phyloP scores from a whole-genome alignment of 805 yeast genomes.

The Saturnispora zaruensis region DNA sequence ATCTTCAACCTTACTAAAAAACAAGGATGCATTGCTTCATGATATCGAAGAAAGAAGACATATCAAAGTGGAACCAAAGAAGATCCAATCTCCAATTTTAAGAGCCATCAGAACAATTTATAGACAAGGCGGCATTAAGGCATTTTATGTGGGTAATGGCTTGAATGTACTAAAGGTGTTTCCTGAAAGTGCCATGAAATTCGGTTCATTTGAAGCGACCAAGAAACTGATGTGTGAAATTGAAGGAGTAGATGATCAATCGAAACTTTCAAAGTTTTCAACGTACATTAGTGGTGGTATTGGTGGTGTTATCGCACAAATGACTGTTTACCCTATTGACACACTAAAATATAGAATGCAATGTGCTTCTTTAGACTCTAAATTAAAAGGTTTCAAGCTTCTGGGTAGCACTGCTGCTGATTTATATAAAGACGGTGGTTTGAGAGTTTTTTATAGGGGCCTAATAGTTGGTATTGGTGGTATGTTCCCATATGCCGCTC shows the following conservation, averaged over 20 bases:
- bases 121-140: constrained; percentile 77
- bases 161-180: constrained; percentile 87
- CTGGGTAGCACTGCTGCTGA: constrained; percentile 60
- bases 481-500: constrained; percentile 94
- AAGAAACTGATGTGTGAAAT: constrained; percentile 63
- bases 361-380: constrained; percentile 72
- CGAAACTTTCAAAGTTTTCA: constrained; percentile 62
- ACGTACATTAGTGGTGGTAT: constrained; percentile 92
- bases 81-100: constrained; percentile 62
- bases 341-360: constrained; percentile 89
- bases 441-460: constrained; percentile 77
- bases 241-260: constrained; percentile 67
- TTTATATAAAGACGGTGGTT: constrained; percentile 75
- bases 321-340: constrained; percentile 91
- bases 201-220: constrained; percentile 88
- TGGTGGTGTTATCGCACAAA: constrained; percentile 91
- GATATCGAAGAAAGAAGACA: constrained; percentile 31
- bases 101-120: constrained; percentile 78
- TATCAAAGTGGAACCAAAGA: constrained; percentile 33
- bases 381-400: constrained; percentile 51
- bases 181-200: constrained; percentile 96
- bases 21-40: constrained; percentile 34
- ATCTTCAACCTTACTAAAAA: constrained; percentile 57
- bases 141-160: constrained; percentile 94
- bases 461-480: constrained; percentile 87